phyloP scores from a whole-genome alignment of 2,329 filamentous ascomycete genomes.

The Ascochyta viciae-villosae region DNA sequence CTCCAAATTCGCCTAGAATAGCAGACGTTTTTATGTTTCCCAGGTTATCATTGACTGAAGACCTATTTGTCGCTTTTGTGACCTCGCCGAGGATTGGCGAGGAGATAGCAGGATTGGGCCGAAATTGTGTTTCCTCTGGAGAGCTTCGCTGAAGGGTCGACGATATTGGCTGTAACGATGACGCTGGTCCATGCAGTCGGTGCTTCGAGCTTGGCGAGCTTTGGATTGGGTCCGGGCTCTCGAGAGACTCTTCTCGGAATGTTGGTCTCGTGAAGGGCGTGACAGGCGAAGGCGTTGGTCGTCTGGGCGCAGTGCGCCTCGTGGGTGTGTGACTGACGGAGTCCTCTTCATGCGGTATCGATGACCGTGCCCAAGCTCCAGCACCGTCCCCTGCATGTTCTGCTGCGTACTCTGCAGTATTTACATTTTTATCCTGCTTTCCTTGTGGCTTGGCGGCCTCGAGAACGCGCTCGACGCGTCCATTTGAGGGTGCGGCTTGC shows the following conservation, averaged over 20 bases:
- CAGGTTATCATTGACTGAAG: not conserved
- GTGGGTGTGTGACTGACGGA: not conserved
- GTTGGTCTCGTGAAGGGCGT: conserved; percentile 20
- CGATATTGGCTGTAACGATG: conserved; percentile 20
- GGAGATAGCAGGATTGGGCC: conserved; percentile 1
- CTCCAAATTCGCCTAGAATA: conserved; percentile 28
- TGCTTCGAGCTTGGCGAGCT: conserved; percentile 20
- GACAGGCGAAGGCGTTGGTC: conserved; percentile 27
- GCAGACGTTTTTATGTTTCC: conserved; percentile 9
- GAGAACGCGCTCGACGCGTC: conserved; percentile 32
- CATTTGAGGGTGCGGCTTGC: conserved; percentile 18
- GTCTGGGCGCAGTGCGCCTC: conserved; percentile 17
- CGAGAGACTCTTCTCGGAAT: conserved; percentile 18
- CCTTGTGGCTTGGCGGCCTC: conserved; percentile 1
- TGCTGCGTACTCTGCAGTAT: not conserved
- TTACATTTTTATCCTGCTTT: not conserved
- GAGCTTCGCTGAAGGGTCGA: conserved; percentile 10
- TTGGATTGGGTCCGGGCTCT: conserved; percentile 44
- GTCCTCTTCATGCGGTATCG: not conserved
- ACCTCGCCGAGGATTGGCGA: conserved; percentile 8
- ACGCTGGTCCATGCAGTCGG: not conserved
- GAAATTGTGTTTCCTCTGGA: conserved; percentile 15
- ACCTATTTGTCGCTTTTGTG: not conserved
- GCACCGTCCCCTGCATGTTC: not conserved
- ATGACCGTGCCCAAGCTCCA: not conserved